A percentile compares a stretch with the other conserved stretches of the same genome.
Evolutionary conservation across 2,329 filamentous ascomycete genomes (phyloP).

Genomic region (Penicillium sp.): DNA sequence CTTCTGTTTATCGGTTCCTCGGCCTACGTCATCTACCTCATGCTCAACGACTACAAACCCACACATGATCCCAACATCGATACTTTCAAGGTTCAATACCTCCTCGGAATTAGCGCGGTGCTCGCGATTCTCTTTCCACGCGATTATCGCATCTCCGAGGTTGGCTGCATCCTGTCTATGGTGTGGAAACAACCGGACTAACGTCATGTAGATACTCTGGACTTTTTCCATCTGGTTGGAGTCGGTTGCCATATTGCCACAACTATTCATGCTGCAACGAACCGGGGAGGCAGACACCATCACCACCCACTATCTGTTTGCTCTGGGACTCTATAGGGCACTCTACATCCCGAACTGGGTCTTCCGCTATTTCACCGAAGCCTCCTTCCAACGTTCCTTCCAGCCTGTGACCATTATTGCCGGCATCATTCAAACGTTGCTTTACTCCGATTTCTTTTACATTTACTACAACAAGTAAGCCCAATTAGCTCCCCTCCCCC

Average conservation of each 20-base stretch:
- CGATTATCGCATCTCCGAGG: constrained; percentile 73
- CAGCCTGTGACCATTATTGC: constrained; percentile 88
- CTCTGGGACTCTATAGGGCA: constrained; percentile 84
- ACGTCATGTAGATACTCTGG: constrained; percentile 72
- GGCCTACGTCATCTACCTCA: constrained; percentile 93
- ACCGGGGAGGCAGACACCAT: constrained; percentile 99
- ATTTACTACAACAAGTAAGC: constrained; percentile 94
- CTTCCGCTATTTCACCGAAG: constrained; percentile 79
- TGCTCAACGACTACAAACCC: constrained; percentile 96
- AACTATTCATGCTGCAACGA: constrained; percentile 96
- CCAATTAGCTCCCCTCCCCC: too few relatives aligned
- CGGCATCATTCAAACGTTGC: constrained; percentile 85
- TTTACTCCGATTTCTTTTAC: constrained; percentile 99
- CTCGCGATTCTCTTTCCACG: constrained; percentile 83
- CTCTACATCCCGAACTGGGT: constrained; percentile 99
- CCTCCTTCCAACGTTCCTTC: constrained; percentile 75
- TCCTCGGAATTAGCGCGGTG: constrained; percentile 76
- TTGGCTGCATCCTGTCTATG: constrained; percentile 28
- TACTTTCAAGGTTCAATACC: constrained; percentile 95
- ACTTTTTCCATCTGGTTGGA: constrained; percentile 98
- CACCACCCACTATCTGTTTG: constrained; percentile 95
- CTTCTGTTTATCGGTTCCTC: constrained; percentile 89
- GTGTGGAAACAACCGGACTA: constrained; percentile 14
- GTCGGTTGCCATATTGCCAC: constrained; percentile 91
- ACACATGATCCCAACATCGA: constrained; percentile 96